Evolutionary conservation across 805 yeast genomes (phyloP), one percentile per base, ranked within the genome.

Genomic region (Diddensiella caesifluorescens): DNA sequence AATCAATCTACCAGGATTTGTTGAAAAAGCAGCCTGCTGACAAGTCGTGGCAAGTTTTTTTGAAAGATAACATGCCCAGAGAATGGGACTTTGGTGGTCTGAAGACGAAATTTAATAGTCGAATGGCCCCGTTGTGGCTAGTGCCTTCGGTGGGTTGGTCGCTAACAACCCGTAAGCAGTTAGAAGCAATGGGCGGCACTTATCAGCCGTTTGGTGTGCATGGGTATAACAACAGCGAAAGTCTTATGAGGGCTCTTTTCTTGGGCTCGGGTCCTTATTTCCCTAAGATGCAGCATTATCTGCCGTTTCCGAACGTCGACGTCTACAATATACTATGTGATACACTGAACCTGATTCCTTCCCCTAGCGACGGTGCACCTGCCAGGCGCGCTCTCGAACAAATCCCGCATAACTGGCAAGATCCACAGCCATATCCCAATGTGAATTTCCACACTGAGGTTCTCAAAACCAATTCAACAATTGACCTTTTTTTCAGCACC

Each of bases 101-200:
- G 13, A 23, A 36, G 4, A 66, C 65, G 12, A 37, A 53, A 38
- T 82, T 69, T 55, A 67, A 72, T 43, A 68, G 76, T 35, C 70
- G 95, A 46, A 66, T 87, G 16, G 94, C 96, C 0, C 95, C 95
- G 1, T 61, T 89, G 22, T 85, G 95, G 90, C 59, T 89, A 3
- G 67, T 89, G 2, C 96, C 96, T 0, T 74, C 80, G 26, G 78
- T 84, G 4, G 96, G 96, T 0, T 89, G 82, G 63, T 71, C 83
- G 0, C 61, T 88, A 12, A 73, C 85, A 1, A 83, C 88, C 0
- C 73, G 70, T 42, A 69, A 69, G 15, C 73, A 73, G 44, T 75
- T 77, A 73, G 70, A 71, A 19, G 66, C 66, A 2, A 69, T 70
- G 55, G 61, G 62, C 21, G 59, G 67, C 38, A 68, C 71, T 10